Conservation (phyloP, 1,284 basidiomycete species). For the Grifola frondosa region DNA sequence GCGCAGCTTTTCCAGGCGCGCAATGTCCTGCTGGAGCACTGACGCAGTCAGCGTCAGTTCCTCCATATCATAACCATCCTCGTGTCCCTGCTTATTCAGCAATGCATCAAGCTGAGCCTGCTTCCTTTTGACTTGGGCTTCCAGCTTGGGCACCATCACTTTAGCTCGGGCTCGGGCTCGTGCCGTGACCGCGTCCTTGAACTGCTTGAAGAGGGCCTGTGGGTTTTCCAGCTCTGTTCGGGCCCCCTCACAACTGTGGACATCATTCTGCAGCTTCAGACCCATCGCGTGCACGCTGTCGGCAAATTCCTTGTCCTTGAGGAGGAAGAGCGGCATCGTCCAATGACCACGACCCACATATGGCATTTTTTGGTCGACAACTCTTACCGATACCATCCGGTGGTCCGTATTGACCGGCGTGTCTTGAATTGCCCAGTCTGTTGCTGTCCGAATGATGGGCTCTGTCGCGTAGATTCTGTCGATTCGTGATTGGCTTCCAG, state of each 20-base stretch:
- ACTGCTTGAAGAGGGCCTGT: background rate
- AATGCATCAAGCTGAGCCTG: too few relatives aligned
- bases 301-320: conserved; percentile 22
- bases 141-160: background rate
- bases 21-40: background rate
- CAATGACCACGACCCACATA: conserved; percentile 33
- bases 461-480: conserved; percentile 44
- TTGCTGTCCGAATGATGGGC: conserved; percentile 4
- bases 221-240: too few relatives aligned
- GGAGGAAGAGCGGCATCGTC: conserved; percentile 22
- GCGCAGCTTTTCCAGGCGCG: too few relatives aligned
- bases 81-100: too few relatives aligned
- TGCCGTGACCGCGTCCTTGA: conserved; percentile 2
- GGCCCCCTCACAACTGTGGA: too few relatives aligned
- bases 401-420: conserved; percentile 3
- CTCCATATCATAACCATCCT: too few relatives aligned
- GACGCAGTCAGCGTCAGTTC: too few relatives aligned
- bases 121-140: too few relatives aligned
- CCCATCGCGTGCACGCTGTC: conserved; percentile 4
- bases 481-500: conserved; percentile 29
- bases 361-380: conserved; percentile 23
- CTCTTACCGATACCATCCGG: conserved; percentile 24
- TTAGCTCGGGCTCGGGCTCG: background rate
- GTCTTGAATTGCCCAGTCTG: conserved; percentile 28
- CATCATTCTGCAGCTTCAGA: background rate